These are phyloP conservation scores for Aspergillus sp. DNA, from an alignment of 2,329 filamentous ascomycete species.

Conservation along the genomic window DNA sequence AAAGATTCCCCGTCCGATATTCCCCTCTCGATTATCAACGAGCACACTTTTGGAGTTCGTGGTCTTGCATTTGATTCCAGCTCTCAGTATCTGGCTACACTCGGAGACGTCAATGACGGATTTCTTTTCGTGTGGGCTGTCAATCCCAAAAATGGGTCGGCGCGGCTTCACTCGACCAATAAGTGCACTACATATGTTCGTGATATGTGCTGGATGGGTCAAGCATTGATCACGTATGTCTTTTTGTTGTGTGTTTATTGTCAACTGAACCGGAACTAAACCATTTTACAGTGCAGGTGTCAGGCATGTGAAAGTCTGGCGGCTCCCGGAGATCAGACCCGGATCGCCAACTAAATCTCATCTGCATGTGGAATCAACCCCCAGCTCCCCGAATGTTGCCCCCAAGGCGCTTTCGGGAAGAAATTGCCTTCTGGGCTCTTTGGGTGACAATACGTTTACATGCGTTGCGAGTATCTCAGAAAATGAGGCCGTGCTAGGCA, in stretches of 20 bases:
- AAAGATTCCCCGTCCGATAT: conserved; percentile 73
- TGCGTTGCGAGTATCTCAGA: conserved; percentile 69
- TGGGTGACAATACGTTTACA: conserved; percentile 81
- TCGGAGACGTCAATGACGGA: conserved; percentile 86
- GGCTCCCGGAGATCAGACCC: conserved; percentile 62
- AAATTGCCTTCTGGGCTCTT: conserved; percentile 76
- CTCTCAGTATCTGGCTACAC: conserved; percentile 77
- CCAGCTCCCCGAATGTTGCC: conserved; percentile 34
- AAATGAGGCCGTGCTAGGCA: conserved; percentile 73
- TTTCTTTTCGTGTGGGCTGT: conserved; percentile 90
- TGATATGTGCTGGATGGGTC: conserved; percentile 87
- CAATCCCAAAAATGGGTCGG: conserved; percentile 73
- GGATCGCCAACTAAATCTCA: conserved; percentile 62
- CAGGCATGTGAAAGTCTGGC: conserved; percentile 91
- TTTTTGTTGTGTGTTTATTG: background rate
- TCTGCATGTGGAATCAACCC: conserved; percentile 37
- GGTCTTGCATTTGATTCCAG: conserved; percentile 87
- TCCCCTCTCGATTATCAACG: conserved; percentile 78
- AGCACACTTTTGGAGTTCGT: conserved; percentile 85
- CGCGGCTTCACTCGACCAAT: conserved; percentile 78
- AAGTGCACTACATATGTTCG: conserved; percentile 85
- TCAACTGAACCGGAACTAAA: conserved; percentile 7
- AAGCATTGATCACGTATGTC: conserved; percentile 66
- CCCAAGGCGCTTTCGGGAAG: conserved; percentile 75
- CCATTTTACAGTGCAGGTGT: conserved; percentile 60